Base-by-base conservation (phyloP, 2,329 filamentous ascomycete species). In the Cladobotryum protrusum region DNA sequence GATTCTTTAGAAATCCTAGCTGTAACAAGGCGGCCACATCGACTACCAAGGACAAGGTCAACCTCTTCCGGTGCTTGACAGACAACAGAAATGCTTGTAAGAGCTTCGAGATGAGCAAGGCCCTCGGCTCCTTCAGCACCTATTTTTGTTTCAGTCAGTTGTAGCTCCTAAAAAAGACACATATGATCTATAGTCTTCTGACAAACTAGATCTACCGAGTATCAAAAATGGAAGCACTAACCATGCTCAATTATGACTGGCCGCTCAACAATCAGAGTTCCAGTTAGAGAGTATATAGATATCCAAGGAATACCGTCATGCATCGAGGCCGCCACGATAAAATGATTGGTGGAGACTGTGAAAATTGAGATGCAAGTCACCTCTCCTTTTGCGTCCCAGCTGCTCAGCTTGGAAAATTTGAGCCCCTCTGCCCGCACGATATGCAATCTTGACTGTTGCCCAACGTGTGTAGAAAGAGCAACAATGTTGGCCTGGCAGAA, bases 1-100 rank as follows among this genome's bases (percentile, higher is more conserved):
- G 52, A 47, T 7, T 58, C 40, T 18, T 49, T 52, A 4, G 53
- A 56, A 5, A 66, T 37, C 14, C 57, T 57, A 20, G 77, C 48
- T 0, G 68, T 76, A 24, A 78, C 60, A 2, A 81, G 60, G 34
- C 77, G 70, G 1, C 79, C 79, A 49, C 74, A 75, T 47, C 77
- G 71, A 20, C 76, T 79, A 8, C 79, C 79, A 8, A 71, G 58
- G 4, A 73, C 58, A 2, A 80, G 45, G 13, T 67, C 59, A 0
- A 63, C 57, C 6, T 58, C 60, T 12, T 60, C 52, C 2, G 47
- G 39, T 3, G 53, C 55, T 47, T 68, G 61, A 2, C 59, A 57
- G 7, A 71, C 56, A 37, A 60, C 52, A 29, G 67, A 65, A 34
- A 80, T 67, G 48, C 73, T 78, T 8, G 72, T 78, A 17, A 78